Percentiles rank a stretch among this genome's conserved stretches.
Conservation (phyloP, 2,329 filamentous ascomycete genomes). For the Penicillium italicum region DNA sequence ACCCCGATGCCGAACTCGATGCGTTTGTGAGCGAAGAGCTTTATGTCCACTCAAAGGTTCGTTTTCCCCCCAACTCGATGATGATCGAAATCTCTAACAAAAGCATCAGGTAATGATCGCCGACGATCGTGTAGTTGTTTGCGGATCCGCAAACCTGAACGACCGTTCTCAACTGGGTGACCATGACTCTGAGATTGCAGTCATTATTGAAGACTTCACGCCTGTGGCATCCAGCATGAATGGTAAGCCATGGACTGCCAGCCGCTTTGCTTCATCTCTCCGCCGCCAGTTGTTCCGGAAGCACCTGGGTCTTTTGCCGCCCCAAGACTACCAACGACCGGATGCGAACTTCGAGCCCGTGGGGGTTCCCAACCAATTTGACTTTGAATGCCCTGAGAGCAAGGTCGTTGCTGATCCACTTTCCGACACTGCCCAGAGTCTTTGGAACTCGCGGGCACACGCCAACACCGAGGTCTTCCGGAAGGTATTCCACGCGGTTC, state of each 20-base stretch:
- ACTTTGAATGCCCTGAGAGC: conserved; percentile 51
- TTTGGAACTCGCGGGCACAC: conserved; percentile 58
- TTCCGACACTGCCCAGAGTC: conserved; percentile 51
- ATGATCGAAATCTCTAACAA: conserved; percentile 9
- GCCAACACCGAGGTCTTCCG: conserved; percentile 60
- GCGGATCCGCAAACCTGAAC: conserved; percentile 86
- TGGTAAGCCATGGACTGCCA: conserved; percentile 70
- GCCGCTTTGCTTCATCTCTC: conserved; percentile 77
- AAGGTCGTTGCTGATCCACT: conserved; percentile 57
- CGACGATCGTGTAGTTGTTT: conserved; percentile 80
- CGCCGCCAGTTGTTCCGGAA: conserved; percentile 84
- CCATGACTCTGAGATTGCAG: conserved; percentile 86
- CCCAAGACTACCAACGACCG: conserved; percentile 64
- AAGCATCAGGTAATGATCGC: conserved; percentile 61
- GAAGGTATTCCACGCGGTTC: conserved; percentile 61
- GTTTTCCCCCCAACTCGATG: conserved; percentile 5
- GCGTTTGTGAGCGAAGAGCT: conserved; percentile 62
- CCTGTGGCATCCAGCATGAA: conserved; percentile 71
- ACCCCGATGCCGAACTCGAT: conserved; percentile 55
- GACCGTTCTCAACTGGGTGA: conserved; percentile 83
- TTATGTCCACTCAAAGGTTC: conserved; percentile 56
- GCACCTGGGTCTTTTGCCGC: conserved; percentile 75
- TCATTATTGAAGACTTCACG: conserved; percentile 82
- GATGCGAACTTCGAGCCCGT: conserved; percentile 58
- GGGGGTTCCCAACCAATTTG: conserved; percentile 53